These are phyloP conservation scores for Rhodomyrtus tomentosa DNA, from an alignment of 345 rosid species.

Conservation along the genomic window DNA sequence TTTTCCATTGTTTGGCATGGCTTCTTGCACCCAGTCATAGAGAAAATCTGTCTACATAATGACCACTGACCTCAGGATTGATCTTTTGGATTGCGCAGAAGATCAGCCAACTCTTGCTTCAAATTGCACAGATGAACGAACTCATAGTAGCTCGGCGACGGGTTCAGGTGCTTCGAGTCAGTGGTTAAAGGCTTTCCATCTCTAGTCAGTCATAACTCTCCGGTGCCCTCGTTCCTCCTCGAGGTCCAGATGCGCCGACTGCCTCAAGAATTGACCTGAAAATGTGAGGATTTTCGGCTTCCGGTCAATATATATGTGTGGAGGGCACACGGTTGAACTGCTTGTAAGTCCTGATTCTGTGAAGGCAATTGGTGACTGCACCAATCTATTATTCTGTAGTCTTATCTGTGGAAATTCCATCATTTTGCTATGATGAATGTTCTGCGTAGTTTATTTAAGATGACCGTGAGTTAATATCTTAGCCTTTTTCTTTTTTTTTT, in stretches of 20 bases:
- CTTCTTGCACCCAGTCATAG: background rate
- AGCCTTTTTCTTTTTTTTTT: background rate
- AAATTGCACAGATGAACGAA: slow-evolving; percentile 27
- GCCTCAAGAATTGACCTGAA: background rate
- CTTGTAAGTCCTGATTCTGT: background rate
- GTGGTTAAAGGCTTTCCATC: background rate
- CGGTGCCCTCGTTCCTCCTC: background rate
- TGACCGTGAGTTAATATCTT: background rate
- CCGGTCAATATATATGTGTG: background rate
- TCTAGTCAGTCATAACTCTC: background rate
- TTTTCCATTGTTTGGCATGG: background rate
- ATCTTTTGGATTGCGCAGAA: slow-evolving; percentile 14
- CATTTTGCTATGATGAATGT: background rate
- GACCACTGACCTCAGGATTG: background rate
- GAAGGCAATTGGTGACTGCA: background rate
- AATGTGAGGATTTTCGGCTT: background rate
- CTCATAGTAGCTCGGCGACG: slow-evolving; percentile 12
- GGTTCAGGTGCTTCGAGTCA: slow-evolving; percentile 31
- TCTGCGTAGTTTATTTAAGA: background rate
- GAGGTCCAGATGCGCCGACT: background rate
- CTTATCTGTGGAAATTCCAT: background rate
- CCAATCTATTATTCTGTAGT: background rate
- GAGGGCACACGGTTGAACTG: background rate
- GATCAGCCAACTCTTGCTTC: slow-evolving; percentile 30
- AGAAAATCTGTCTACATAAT: background rate